Conservation (phyloP, 2,329 filamentous ascomycete species). For the Rasamsonia emersonii region DNA sequence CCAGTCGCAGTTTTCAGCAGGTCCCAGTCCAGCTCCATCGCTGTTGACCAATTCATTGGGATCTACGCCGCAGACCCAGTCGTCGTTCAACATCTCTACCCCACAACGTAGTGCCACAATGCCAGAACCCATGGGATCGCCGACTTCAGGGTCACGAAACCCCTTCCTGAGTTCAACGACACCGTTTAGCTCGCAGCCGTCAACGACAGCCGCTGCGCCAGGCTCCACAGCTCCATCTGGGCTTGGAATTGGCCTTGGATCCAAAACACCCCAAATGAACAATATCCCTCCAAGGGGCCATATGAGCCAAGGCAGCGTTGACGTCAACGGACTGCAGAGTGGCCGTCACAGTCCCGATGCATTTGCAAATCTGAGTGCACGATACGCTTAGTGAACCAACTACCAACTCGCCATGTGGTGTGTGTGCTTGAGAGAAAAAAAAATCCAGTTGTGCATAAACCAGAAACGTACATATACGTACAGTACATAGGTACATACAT, state of each 20-base stretch:
- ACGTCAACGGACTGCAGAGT: constrained; percentile 37
- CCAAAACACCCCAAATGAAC: constrained; percentile 12
- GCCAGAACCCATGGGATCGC: constrained; percentile 11
- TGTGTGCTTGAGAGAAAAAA: neutral
- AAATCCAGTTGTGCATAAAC: too few relatives aligned
- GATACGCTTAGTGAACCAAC: constrained; percentile 18
- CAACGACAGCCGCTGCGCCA: constrained; percentile 3
- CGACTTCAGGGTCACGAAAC: constrained; percentile 18
- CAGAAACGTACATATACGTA: too few relatives aligned
- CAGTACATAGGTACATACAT: too few relatives aligned
- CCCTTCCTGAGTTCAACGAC: constrained; percentile 20
- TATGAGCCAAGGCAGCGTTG: constrained; percentile 42
- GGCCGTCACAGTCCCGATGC: constrained; percentile 44
- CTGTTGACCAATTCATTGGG: constrained; percentile 12
- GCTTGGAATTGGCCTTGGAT: constrained; percentile 11
- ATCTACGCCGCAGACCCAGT: constrained; percentile 17
- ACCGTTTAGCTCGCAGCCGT: too few relatives aligned
- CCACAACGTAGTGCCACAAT: constrained; percentile 22
- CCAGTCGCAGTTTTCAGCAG: constrained; percentile 9
- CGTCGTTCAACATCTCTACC: constrained; percentile 13
- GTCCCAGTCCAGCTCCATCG: constrained; percentile 15
- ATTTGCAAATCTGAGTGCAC: constrained; percentile 42
- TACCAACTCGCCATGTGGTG: neutral
- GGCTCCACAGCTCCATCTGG: constrained; percentile 8
- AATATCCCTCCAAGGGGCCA: constrained; percentile 21